Evolutionary conservation across 179 eudicot species (phyloP), one percentile per base, ranked within the genome.

Genomic region (Heliamphora pulchella): DNA sequence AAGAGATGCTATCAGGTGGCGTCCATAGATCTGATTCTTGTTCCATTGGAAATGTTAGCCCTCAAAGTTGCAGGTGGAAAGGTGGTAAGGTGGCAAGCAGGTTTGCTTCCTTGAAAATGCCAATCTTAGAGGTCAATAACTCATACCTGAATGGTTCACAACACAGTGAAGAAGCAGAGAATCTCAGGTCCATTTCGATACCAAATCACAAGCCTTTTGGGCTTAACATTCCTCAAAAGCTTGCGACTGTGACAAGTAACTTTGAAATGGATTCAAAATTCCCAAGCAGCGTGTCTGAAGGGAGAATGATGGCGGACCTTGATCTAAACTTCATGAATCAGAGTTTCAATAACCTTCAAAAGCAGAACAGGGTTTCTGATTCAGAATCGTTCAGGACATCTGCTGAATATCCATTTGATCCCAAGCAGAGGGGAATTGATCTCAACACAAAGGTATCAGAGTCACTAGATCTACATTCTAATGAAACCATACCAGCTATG

Each of bases 401-500:
- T 75, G 59, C 66, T 2, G 69, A 71, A 46, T 2, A 47, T 66
- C 80, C 65, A 14, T 63, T 65, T 76, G 57, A 71, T 59, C 2
- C 58, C 67, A 81, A 74, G 67, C 59, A 80, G 41, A 78, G 72
- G 61, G 81, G 20, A 76, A 57, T 74, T 54, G 84, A 86, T 75
- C 74, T 65, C 1, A 75, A 79, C 20, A 61, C 69, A 58, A 81
- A 71, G 18, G 73, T 59, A 43, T 69, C 72, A 2, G 82, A 71
- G 31, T 71, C 86, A 11, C 46, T 79, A 20, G 87, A 89, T 80
- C 63, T 82, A 22, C 80, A 86, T 61, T 67, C 83, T 15, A 89
- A 83, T 15, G 91, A 89, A 50, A 75, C 86, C 44, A 87, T 89
- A 55, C 89, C 91, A 8, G 89, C 90, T 66, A 83, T 89, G 91